Conservation (phyloP, 306 rosid genomes). For the Ceratonia siliqua region DNA sequence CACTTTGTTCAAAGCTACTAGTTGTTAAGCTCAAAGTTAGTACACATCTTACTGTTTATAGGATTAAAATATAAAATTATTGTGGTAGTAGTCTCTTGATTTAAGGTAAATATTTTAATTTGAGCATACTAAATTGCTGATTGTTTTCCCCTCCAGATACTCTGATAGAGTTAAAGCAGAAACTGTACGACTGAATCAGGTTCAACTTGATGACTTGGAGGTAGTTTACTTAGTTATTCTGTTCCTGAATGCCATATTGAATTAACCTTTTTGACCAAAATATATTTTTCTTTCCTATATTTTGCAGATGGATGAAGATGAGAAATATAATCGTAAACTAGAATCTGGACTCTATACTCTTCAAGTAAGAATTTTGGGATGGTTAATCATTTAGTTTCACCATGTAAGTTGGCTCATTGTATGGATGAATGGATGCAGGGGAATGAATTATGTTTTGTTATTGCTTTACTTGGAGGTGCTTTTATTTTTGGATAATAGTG, state of each 20-base stretch:
- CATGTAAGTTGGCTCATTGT: background rate
- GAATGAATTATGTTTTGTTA: background rate
- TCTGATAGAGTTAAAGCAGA: constrained; percentile 83
- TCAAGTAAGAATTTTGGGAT: constrained; percentile 59
- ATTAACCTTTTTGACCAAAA: background rate
- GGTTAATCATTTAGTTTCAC: background rate
- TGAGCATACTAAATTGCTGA: background rate
- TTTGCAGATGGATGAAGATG: constrained; percentile 89
- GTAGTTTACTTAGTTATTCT: constrained; percentile 39
- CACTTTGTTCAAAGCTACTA: constrained; percentile 23
- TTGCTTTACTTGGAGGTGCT: background rate
- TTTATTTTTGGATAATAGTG: background rate
- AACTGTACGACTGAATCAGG: constrained; percentile 64
- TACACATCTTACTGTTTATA: background rate
- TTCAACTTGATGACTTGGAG: constrained; percentile 88
- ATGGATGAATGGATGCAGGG: background rate
- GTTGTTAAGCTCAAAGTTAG: constrained; percentile 13
- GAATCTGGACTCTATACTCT: constrained; percentile 97
- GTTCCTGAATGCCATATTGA: constrained; percentile 14
- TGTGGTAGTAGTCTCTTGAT: background rate
- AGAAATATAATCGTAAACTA: constrained; percentile 84
- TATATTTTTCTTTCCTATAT: constrained; percentile 25
- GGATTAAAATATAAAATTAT: background rate
- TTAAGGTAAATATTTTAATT: constrained; percentile 25
- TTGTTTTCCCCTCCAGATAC: constrained; percentile 54